A percentile compares a stretch with the other conserved stretches of the same genome.
phyloP scores from a whole-genome alignment of 1,284 basidiomycete species.

The Cutaneotrichosporon dermatis region DNA sequence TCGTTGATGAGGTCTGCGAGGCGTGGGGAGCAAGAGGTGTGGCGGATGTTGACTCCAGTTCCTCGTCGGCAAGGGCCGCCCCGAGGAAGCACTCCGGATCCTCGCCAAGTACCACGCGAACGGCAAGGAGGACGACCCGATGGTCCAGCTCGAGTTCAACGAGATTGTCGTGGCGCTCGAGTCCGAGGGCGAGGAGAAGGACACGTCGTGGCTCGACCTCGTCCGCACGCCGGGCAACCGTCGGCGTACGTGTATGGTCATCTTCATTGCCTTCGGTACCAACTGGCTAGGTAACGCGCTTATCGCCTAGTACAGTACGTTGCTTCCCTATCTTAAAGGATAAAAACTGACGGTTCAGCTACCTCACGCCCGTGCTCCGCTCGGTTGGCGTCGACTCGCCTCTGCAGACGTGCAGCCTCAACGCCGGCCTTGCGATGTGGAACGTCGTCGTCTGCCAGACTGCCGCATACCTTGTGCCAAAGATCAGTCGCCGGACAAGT shows the following conservation, averaged over 20 bases:
- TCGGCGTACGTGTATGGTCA: constrained; percentile 29
- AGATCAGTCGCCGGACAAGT: constrained; percentile 2
- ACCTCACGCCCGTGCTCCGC: constrained; percentile 21
- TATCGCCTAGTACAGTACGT: constrained; percentile 32
- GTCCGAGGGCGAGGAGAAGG: constrained; percentile 17
- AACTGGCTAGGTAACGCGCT: constrained; percentile 56
- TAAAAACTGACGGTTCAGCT: neutral
- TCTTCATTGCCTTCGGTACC: constrained; percentile 48
- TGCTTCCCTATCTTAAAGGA: too few relatives aligned
- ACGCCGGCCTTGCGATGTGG: constrained; percentile 26
- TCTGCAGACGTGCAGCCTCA: constrained; percentile 26
- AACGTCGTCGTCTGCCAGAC: constrained; percentile 18
- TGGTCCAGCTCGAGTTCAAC: constrained; percentile 26
- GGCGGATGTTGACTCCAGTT: too few relatives aligned
- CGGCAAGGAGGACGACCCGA: constrained; percentile 22
- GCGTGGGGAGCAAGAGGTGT: too few relatives aligned
- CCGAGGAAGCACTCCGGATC: constrained; percentile 30
- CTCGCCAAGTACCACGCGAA: constrained; percentile 34
- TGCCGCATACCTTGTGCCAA: constrained; percentile 5
- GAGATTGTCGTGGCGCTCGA: constrained; percentile 34
- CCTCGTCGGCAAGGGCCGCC: constrained; percentile 13
- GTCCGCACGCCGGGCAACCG: constrained; percentile 34
- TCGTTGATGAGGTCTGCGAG: constrained; percentile 16
- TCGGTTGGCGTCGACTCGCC: constrained; percentile 14
- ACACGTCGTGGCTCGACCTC: constrained; percentile 31